Evolutionary conservation across 2,329 filamentous ascomycete genomes (phyloP), one percentile per base, ranked within the genome.

Genomic region (Cadophora sp.): DNA sequence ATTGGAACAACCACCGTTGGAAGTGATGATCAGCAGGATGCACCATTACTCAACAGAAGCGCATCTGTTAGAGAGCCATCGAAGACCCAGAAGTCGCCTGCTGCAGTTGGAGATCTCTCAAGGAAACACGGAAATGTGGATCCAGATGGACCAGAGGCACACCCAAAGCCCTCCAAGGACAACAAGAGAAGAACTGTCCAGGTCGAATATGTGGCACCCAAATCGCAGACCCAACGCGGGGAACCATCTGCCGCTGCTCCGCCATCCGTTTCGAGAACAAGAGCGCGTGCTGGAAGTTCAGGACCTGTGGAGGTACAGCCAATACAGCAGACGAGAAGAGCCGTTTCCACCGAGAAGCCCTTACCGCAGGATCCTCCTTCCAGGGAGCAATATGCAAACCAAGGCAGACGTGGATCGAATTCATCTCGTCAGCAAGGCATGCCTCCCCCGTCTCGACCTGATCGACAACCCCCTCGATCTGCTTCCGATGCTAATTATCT

Each of bases 131-230:
- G 90, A 66, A 91, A 90, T 73, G 85, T 93, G 72, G 91, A 94
- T 63, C 83, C 85, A 43, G 88, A 91, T 47, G 82, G 87, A 7
- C 87, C 91, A 68, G 81, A 83, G 51, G 82, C 87, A 36, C 89
- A 89, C 74, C 85, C 87, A 50, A 91, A 92, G 78, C 81, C 84
- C 8, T 80, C 83, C 39, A 91, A 94, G 72, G 94, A 97, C 77
- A 91, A 91, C 74, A 98, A 98, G 81, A 89, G 96, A 66, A 89
- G 94, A 73, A 99, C 96, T 0, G 93, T 99, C 0, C 96, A 99
- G 80, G 92, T 99, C 68, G 96, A 99, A 82, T 99, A 99, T 79
- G 96, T 98, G 65, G 92, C 94, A 22, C 96, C 96, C 27, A 89
- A 90, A 30, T 96, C 93, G 6, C 89, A 95, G 76, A 97, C 95